phyloP scores from a whole-genome alignment of 257 asterid genomes.

The Echium plantagineum region DNA sequence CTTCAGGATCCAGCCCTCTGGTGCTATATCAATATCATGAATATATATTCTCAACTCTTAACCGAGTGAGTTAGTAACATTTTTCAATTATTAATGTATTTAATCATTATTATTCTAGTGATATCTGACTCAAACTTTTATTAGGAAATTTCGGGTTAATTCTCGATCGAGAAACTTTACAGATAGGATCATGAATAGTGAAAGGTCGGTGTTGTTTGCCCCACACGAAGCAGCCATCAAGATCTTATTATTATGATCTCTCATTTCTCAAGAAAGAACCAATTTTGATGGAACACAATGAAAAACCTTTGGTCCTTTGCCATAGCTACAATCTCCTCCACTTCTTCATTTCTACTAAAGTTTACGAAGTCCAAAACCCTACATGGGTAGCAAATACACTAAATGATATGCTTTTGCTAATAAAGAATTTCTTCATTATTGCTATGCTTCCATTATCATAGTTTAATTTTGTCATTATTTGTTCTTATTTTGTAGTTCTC shows the following conservation, averaged over 20 bases:
- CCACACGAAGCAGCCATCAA: conserved; percentile 57
- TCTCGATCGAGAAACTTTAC: too few species aligned
- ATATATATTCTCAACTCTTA: too few species aligned
- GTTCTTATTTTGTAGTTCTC: too few species aligned
- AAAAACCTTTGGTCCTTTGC: conserved; percentile 26
- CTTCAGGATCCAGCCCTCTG: too few species aligned
- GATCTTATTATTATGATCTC: conserved; percentile 15
- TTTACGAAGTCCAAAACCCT: too few species aligned
- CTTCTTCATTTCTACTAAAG: too few species aligned
- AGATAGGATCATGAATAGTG: conserved; percentile 2
- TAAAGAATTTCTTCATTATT: conserved; percentile 8
- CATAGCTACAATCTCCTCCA: conserved; percentile 8
- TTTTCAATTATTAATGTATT: too few species aligned
- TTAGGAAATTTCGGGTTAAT: too few species aligned
- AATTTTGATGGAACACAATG: conserved; percentile 50
- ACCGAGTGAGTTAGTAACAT: too few species aligned
- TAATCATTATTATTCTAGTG: too few species aligned
- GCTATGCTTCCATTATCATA: conserved; percentile 16
- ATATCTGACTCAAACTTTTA: too few species aligned
- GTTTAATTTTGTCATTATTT: conserved; percentile 16
- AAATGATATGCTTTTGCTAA: conserved; percentile 14
- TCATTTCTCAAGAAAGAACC: conserved; percentile 15
- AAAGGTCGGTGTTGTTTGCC: conserved; percentile 64
- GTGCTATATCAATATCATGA: too few species aligned
- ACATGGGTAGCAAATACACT: conserved; percentile 5